These are phyloP conservation scores for Peronospora destructor DNA, from an alignment of 352 stramenopile species.

Conservation along the genomic window DNA sequence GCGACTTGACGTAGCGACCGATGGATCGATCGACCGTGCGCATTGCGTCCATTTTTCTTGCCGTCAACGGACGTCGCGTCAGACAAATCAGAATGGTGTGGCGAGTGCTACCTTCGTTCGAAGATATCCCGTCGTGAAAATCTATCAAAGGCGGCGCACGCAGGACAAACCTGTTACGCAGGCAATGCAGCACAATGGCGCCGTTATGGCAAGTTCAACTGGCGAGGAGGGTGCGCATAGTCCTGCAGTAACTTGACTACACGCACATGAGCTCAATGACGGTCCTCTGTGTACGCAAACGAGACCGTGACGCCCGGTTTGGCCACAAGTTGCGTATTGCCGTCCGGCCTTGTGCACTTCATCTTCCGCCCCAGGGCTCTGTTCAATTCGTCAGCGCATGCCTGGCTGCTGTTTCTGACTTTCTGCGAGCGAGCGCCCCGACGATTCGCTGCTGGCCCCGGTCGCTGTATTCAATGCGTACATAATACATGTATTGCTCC, in stretches of 20 bases:
- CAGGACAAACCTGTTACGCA: conserved; percentile 8
- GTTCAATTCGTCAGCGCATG: conserved; percentile 18
- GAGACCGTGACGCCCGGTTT: neutral
- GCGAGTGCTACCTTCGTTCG: conserved; percentile 9
- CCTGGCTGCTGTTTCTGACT: conserved; percentile 20
- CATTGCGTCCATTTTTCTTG: conserved; percentile 1
- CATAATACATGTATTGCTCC: neutral
- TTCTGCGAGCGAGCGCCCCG: conserved; percentile 12
- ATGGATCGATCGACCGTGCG: conserved; percentile 7
- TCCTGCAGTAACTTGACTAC: too few relatives aligned
- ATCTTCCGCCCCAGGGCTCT: conserved; percentile 29
- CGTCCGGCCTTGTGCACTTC: conserved; percentile 23
- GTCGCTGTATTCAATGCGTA: conserved; percentile 4
- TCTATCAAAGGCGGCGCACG: neutral
- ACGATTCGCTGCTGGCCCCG: neutral
- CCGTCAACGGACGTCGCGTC: neutral
- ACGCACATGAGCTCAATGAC: too few relatives aligned
- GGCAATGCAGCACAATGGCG: conserved; percentile 2
- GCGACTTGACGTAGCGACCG: conserved; percentile 21
- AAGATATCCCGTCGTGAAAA: conserved; percentile 3
- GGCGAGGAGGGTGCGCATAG: conserved; percentile 4
- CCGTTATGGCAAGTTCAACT: conserved; percentile 17
- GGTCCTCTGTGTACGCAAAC: neutral
- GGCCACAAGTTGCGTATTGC: conserved; percentile 18
- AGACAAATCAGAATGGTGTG: conserved; percentile 16